A percentile compares a stretch with the other conserved stretches of the same genome.
phyloP scores from a whole-genome alignment of 768 basidiomycete species.

The Cubamyces sp. region DNA sequence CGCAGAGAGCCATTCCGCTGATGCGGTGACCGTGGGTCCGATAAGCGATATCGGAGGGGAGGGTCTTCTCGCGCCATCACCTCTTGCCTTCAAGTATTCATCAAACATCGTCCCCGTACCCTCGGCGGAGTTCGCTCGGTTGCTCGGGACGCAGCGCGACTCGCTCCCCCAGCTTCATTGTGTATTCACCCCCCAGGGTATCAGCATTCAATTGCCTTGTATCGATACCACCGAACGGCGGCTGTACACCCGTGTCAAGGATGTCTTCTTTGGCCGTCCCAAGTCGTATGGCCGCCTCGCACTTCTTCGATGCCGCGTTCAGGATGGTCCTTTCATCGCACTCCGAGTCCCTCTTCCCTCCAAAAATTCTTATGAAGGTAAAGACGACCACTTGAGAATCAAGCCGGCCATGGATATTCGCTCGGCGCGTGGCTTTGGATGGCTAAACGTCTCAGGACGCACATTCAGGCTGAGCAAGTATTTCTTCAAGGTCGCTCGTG shows the following conservation, averaged over 20 bases:
- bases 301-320: neutral
- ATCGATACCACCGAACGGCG: neutral
- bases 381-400: too few species aligned
- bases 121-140: conserved; percentile 27
- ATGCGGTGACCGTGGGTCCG: too few species aligned
- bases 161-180: neutral
- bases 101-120: neutral
- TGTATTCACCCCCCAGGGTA: conserved; percentile 3
- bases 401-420: too few species aligned
- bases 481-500: too few species aligned
- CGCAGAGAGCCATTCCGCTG: too few species aligned
- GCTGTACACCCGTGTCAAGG: neutral
- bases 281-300: neutral
- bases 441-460: too few species aligned
- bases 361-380: too few species aligned
- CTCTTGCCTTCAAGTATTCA: conserved; percentile 6
- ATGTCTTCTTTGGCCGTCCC: too few species aligned
- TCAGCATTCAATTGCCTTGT: neutral
- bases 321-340: neutral
- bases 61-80: neutral
- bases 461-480: too few species aligned
- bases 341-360: neutral
- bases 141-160: conserved; percentile 29
- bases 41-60: too few species aligned
- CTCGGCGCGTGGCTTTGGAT: too few species aligned